A percentile compares a stretch with the other conserved stretches of the same genome.
phyloP scores from a whole-genome alignment of 306 rosid genomes.

The Dryas alaskensis region DNA sequence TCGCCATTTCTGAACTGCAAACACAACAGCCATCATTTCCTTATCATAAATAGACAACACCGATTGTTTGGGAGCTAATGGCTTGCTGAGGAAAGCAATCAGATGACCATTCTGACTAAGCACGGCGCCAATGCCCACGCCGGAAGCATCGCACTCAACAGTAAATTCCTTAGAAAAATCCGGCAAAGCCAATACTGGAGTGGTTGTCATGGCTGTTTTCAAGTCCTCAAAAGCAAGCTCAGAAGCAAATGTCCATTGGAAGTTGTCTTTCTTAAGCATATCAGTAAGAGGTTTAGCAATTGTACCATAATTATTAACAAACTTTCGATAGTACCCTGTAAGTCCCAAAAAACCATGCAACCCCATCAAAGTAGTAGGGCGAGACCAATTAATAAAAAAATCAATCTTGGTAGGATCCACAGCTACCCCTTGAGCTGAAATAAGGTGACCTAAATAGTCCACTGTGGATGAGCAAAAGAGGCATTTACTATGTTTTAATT shows the following conservation, averaged over 20 bases:
- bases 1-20: neutral
- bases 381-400: neutral
- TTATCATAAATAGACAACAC: neutral
- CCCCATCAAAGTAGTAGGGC: no score
- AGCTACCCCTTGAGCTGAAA: no score
- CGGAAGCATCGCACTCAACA: neutral
- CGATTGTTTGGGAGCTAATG: neutral
- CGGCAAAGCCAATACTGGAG: neutral
- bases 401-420: no score
- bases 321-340: no score
- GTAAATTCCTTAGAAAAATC: neutral
- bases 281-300: no score
- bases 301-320: no score
- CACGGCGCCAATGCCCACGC: neutral
- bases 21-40: neutral
- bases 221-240: accelerated
- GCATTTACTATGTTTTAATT: no score
- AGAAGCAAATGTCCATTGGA: accelerated
- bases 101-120: neutral
- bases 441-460: no score
- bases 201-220: neutral
- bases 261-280: no score
- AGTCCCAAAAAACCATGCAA: no score
- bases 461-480: no score
- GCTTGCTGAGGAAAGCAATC: neutral